These are phyloP conservation scores for Rhodotorula glutinis DNA, from an alignment of 1,284 basidiomycete species.

Conservation along the genomic window DNA sequence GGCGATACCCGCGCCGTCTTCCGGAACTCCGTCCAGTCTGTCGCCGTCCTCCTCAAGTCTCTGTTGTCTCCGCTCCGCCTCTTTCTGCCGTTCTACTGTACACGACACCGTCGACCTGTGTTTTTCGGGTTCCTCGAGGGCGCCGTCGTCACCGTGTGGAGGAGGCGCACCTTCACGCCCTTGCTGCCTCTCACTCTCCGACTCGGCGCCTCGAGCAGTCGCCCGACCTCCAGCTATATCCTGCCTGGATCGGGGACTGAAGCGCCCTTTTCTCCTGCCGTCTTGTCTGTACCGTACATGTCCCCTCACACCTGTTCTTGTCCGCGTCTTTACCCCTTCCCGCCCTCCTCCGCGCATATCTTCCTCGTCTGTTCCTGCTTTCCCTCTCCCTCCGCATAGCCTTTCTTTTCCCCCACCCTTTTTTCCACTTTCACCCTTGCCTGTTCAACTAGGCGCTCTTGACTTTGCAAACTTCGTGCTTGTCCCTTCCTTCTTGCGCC, in stretches of 20 bases:
- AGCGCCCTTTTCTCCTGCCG: not conserved
- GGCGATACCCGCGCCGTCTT: too few species aligned
- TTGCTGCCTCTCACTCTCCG: not conserved
- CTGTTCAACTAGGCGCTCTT: constrained; percentile 8
- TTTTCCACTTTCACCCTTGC: not conserved
- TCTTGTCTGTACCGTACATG: not conserved
- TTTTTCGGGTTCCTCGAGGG: not conserved
- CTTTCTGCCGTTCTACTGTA: not conserved
- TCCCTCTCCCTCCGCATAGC: not conserved
- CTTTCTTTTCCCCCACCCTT: not conserved
- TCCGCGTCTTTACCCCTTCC: not conserved
- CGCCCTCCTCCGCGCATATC: not conserved
- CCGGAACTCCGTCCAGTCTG: too few species aligned
- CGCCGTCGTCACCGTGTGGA: not conserved
- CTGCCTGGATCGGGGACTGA: not conserved
- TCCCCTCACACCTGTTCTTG: not conserved
- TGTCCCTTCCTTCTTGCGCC: not conserved
- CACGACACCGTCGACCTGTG: not conserved
- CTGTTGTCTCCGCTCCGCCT: not conserved
- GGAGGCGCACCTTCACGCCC: not conserved
- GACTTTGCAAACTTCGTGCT: too few species aligned
- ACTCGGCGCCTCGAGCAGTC: not conserved
- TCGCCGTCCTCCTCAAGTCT: too few species aligned
- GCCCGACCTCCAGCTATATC: not conserved
- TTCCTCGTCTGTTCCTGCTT: not conserved